Conservation (phyloP, 176 grass and related monocot genomes). For the Oryza punctata region DNA sequence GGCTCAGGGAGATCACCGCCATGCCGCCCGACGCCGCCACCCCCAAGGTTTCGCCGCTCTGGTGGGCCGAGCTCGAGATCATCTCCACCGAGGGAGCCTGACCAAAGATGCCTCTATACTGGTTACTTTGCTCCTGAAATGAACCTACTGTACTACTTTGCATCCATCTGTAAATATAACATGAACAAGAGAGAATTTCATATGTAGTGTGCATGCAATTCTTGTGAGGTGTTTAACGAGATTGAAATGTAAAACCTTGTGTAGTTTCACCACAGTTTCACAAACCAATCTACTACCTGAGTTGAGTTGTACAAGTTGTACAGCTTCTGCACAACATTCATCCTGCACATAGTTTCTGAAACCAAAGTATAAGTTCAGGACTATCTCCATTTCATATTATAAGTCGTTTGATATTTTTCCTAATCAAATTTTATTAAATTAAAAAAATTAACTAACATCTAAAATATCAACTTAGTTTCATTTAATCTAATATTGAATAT, state of each 20-base stretch:
- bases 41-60: slow-evolving; percentile 79
- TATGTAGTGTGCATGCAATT: not conserved
- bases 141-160: not conserved
- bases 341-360: not conserved
- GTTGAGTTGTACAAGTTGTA: too few relatives aligned
- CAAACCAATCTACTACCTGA: not conserved
- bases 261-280: not conserved
- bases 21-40: slow-evolving; percentile 67
- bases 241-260: not conserved
- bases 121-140: not conserved
- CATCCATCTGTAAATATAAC: slow-evolving; percentile 25
- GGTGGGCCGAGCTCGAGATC: slow-evolving; percentile 94
- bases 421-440: too few relatives aligned
- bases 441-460: too few relatives aligned
- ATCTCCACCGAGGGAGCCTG: slow-evolving; percentile 62
- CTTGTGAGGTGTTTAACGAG: slow-evolving; percentile 5
- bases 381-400: too few relatives aligned
- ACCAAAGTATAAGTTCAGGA: not conserved
- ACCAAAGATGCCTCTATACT: not conserved
- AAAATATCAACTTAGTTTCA: too few relatives aligned
- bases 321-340: not conserved
- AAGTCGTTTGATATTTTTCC: too few relatives aligned
- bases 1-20: slow-evolving; percentile 72
- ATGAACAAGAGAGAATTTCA: not conserved
- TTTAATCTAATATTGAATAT: too few relatives aligned